phyloP scores from a whole-genome alignment of 495 filamentous ascomycete genomes.

The Rhypophila decipiens region DNA sequence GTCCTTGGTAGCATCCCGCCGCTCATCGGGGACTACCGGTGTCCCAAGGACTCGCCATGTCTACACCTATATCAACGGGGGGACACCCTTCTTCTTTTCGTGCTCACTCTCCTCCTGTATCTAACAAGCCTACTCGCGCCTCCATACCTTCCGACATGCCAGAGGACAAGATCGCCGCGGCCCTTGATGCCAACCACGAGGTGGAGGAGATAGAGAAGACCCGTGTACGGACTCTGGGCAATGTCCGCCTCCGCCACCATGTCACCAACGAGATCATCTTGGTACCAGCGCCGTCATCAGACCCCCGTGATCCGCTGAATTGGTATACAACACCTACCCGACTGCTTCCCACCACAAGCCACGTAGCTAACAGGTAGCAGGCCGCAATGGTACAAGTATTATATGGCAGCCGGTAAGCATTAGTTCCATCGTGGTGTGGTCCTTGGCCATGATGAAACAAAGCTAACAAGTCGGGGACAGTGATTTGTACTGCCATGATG shows the following conservation, averaged over 20 bases:
- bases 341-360: background rate
- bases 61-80: background rate
- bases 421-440: background rate
- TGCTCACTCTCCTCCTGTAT: background rate
- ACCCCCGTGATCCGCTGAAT: slow-evolving; percentile 58
- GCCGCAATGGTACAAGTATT: slow-evolving; percentile 41
- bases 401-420: slow-evolving; percentile 31
- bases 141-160: slow-evolving; percentile 5
- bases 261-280: slow-evolving; percentile 47
- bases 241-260: slow-evolving; percentile 41
- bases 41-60: background rate
- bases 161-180: slow-evolving; percentile 11
- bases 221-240: slow-evolving; percentile 32
- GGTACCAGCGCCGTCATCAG: slow-evolving; percentile 51
- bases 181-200: slow-evolving; percentile 12
- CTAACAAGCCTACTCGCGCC: background rate
- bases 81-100: background rate
- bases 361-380: slow-evolving; percentile 17
- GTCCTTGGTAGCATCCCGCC: background rate
- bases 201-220: slow-evolving; percentile 10
- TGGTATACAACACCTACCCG: slow-evolving; percentile 19
- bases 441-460: background rate
- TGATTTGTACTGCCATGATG: slow-evolving; percentile 47
- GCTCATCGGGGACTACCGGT: background rate
- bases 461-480: background rate